Base-by-base conservation (phyloP, 2,329 filamentous ascomycete genomes). In the Stagonosporopsis tanaceti region DNA sequence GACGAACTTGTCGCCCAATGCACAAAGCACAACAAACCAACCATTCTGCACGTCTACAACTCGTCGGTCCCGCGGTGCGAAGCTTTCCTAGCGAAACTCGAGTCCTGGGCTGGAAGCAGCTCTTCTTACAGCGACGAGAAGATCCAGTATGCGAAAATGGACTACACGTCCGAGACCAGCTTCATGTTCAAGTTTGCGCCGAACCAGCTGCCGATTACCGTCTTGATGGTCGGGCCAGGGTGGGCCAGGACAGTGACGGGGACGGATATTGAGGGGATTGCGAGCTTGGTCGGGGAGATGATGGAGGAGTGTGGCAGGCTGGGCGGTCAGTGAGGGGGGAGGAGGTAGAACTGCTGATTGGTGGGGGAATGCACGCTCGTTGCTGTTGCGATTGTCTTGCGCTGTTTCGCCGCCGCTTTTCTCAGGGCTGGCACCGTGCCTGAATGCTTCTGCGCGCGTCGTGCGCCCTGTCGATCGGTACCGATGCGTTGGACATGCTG, bases 131-230 rank as follows among this genome's bases (percentile, higher is more conserved):
- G 42, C 5, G 30, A 9, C 1, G 28, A 35, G 8, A 35, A n/a
- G 1, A 51, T 51, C 24, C 48, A 45, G 39, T 45, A 28, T 20
- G 48, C 48, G 14, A 51, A 38, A 25, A 45, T 52, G 50, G 17
- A 46, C 14, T 52, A 52, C 17, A 45, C 41, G 12, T n/a, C 32
- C 6, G 40, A 52, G 32, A 52, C 50, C 3, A 45, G 39, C 14
- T 51, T 8, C 17, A 39, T 45, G 34, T 52, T 52, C 50, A 32
- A 38, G 40, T 45, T 51, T 38, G 48, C 39, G 32, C 39, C 32
- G 15, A 38, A 45, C 17, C 48, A 51, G 14, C 32, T 44, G 11
- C 40, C 40, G 2, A 51, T 51, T 20, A 38, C 48, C n/a, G 48
- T 51, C 5, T 15, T 38, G n/a, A 38, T 51, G 48, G 32, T 38